These are phyloP conservation scores for Luffa aegyptiaca DNA, from an alignment of 306 rosid species.

Conservation along the genomic window DNA sequence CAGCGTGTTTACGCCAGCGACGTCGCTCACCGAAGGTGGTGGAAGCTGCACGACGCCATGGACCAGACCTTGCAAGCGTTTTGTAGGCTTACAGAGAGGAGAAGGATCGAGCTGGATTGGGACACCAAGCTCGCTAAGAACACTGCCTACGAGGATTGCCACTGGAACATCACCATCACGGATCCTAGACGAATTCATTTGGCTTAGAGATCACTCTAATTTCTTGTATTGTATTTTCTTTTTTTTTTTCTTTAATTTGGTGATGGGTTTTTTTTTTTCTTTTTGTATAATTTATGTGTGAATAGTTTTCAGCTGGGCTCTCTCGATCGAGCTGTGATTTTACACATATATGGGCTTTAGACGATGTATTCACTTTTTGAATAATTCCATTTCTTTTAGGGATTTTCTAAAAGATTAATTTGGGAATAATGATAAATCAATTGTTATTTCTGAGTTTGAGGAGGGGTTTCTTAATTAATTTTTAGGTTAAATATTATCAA, in stretches of 20 bases:
- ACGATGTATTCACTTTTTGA: neutral
- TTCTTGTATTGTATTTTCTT: neutral
- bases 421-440: neutral
- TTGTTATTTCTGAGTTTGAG: too few relatives aligned
- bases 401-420: neutral
- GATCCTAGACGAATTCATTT: conserved; percentile 69
- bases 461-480: too few relatives aligned
- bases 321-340: neutral
- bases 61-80: conserved; percentile 35
- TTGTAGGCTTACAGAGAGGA: conserved; percentile 50
- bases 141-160: conserved; percentile 33
- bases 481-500: too few relatives aligned
- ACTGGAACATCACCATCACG: conserved; percentile 69
- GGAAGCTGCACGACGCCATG: conserved; percentile 64
- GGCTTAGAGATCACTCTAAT: neutral
- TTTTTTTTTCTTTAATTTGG: neutral
- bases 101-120: conserved; percentile 70
- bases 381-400: neutral
- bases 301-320: conserved; percentile 1
- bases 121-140: conserved; percentile 44
- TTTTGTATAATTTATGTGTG: conserved; percentile 20
- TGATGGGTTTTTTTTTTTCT: neutral
- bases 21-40: conserved; percentile 80
- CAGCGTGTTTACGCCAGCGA: conserved; percentile 82
- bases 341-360: neutral